Evolutionary conservation across 2,329 filamentous ascomycete species (phyloP), one percentile per base, ranked within the genome.

Genomic region (Coleophoma cylindrospora): DNA sequence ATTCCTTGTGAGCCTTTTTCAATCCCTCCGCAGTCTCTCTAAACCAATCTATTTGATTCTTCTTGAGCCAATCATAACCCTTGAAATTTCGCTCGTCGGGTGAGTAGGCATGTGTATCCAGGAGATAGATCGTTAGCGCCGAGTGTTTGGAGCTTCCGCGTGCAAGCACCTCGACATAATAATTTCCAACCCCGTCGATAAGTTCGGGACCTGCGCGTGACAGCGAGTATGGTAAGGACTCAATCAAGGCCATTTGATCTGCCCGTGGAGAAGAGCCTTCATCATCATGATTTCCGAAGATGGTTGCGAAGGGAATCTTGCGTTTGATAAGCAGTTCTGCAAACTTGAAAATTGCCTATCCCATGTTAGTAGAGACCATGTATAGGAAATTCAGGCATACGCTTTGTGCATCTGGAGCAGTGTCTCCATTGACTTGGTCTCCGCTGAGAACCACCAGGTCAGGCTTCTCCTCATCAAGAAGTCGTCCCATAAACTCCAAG

Each of bases 11-110:
- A 53, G 82, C 81, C 61, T 84, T 83, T 70, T 89, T 89, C 43
- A 96, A 71, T 12, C 81, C 72, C 50, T 85, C 75, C 1, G 89
- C 84, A 1, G 89, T 95, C 55, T 81, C 79, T 58, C 83, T 85
- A 74, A 99, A 99, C 94, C 94, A 99, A 50, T 89, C 83, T 52
- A 96, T 96, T 68, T 99, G 94, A 59, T 81, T 91, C 41, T 85
- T 85, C 71, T 97, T 97, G 64, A 99, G 74, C 94, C 94, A 99
- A 70, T 97, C 92, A 66, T 99, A 99, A 44, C 94, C 94, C n/a
- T 83, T 81, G 66, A 84, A 96, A 52, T 89, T 83, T 50, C 84
- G 81, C 69, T 96, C 90, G 64, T 99, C 88, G 0, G 91, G 91
- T 5, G 89, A 90, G 68, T 96, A 95, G 4, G 88, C 79, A 66